These are phyloP conservation scores for Heliamphora exappendiculata DNA, from an alignment of 148 eudicot genomes.

Conservation along the genomic window DNA sequence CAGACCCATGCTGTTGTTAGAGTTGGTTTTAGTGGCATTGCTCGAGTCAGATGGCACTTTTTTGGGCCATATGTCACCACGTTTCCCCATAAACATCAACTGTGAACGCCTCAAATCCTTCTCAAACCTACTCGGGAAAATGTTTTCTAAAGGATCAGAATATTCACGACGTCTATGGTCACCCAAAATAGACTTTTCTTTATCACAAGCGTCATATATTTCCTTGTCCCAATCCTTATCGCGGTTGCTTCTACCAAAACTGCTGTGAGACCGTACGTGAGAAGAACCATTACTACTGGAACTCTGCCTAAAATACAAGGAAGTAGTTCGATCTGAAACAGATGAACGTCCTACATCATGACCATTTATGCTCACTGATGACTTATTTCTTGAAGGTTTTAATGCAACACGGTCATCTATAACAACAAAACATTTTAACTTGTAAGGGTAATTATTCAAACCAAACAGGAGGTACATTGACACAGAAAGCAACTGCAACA, in stretches of 20 bases:
- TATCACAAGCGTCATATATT: conserved; percentile 11
- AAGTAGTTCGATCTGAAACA: conserved; percentile 30
- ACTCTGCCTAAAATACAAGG: conserved; percentile 31
- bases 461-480: neutral
- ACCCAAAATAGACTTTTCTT: conserved; percentile 20
- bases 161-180: conserved; percentile 24
- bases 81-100: conserved; percentile 29
- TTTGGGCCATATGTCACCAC: conserved; percentile 28
- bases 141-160: conserved; percentile 19
- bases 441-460: neutral
- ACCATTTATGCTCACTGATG: conserved; percentile 16
- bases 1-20: conserved; percentile 14
- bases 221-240: conserved; percentile 40
- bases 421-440: neutral
- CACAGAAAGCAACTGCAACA: neutral
- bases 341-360: conserved; percentile 25
- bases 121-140: conserved; percentile 24
- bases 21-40: conserved; percentile 15
- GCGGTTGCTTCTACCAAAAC: conserved; percentile 34
- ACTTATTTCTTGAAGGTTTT: conserved; percentile 31
- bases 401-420: conserved; percentile 24
- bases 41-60: conserved; percentile 19
- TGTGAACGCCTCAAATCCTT: conserved; percentile 44
- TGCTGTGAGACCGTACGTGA: conserved; percentile 25
- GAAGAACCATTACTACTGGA: conserved; percentile 36